Evolutionary conservation across 768 basidiomycete species (phyloP).

Genomic region (Austroboletus eburneus): DNA sequence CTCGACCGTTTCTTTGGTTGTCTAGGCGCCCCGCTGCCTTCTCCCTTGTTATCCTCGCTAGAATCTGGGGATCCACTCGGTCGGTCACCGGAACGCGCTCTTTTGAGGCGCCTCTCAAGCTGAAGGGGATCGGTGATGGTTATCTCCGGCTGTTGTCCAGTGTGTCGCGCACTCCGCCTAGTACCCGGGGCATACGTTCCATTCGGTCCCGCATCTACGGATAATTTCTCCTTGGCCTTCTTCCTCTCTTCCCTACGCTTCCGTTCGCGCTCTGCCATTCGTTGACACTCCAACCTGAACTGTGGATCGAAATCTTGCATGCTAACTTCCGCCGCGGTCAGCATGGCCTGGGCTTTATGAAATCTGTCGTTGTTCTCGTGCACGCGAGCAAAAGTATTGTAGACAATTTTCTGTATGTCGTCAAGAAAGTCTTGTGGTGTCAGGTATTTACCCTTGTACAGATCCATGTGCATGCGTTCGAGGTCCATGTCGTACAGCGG

Average conservation of each 20-base stretch:
- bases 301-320: conserved; percentile 80
- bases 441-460: conserved; percentile 83
- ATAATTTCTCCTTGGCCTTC: conserved; percentile 34
- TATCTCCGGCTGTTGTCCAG: conserved; percentile 68
- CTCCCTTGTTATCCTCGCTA: conserved; percentile 45
- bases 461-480: conserved; percentile 81
- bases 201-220: conserved; percentile 24
- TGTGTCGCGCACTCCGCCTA: conserved; percentile 68
- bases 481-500: conserved; percentile 83
- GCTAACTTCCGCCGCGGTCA: conserved; percentile 79
- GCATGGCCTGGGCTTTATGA: conserved; percentile 84
- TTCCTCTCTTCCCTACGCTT: conserved; percentile 54
- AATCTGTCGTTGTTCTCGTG: conserved; percentile 70
- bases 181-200: conserved; percentile 45
- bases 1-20: conserved; percentile 54
- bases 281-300: conserved; percentile 78
- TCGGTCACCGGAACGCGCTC: conserved; percentile 58
- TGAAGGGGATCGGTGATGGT: conserved; percentile 70
- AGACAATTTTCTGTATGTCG: conserved; percentile 76
- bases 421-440: conserved; percentile 86
- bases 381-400: conserved; percentile 58
- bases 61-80: conserved; percentile 44
- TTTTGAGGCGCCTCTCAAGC: conserved; percentile 71
- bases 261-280: conserved; percentile 77
- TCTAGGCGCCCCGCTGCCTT: conserved; percentile 30